Percentiles rank a stretch among this genome's conserved stretches.
Evolutionary conservation across 1,284 basidiomycete species (phyloP).

Genomic region (Apiotrichum mycotoxinovorans): DNA sequence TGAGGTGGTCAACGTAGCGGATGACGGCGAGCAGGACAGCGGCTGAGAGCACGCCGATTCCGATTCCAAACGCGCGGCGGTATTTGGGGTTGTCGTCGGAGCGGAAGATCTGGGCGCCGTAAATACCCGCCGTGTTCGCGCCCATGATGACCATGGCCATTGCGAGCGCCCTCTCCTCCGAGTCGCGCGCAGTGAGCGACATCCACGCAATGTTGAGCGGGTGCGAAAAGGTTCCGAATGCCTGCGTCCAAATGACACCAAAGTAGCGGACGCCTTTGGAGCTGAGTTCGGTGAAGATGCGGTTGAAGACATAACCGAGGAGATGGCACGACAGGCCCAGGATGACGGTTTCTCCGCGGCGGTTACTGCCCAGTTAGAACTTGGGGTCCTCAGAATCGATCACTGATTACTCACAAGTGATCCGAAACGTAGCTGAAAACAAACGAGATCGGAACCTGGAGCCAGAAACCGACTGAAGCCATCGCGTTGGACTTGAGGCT

Average conservation of each 20-base stretch:
- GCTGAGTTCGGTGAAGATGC: conserved; percentile 23
- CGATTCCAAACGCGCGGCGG: conserved; percentile 29
- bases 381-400: neutral
- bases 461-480: conserved; percentile 34
- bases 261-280: conserved; percentile 25
- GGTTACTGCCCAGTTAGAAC: conserved; percentile 12
- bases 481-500: conserved; percentile 30
- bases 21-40: conserved; percentile 23
- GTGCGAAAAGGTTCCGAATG: conserved; percentile 33
- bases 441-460: conserved; percentile 34
- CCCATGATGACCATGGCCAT: conserved; percentile 34
- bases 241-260: conserved; percentile 31
- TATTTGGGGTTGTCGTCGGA: conserved; percentile 33
- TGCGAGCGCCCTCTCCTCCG: conserved; percentile 29
- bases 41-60: conserved; percentile 25
- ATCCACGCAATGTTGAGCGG: conserved; percentile 35
- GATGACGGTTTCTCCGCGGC: conserved; percentile 28
- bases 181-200: conserved; percentile 25
- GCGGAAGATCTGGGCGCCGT: conserved; percentile 37
- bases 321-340: conserved; percentile 25
- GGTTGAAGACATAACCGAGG: conserved; percentile 31
- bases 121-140: conserved; percentile 36
- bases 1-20: conserved; percentile 15
- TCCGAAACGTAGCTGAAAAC: conserved; percentile 31
- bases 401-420: conserved; percentile 18